Evolutionary conservation across 2,329 filamentous ascomycete species (phyloP).

Genomic region (Aspergillus proliferans): DNA sequence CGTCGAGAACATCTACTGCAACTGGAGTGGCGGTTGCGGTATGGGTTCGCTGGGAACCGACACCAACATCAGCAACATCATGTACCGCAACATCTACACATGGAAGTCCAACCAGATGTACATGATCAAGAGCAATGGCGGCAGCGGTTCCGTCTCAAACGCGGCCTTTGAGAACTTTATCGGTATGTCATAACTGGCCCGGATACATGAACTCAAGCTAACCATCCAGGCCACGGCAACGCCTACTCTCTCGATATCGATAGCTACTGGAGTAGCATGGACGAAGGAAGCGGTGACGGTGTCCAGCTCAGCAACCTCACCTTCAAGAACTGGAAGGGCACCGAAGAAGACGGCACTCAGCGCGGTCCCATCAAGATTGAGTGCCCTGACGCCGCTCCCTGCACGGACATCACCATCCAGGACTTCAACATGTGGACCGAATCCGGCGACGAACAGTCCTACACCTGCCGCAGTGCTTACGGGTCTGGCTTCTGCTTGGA

Average conservation of each 20-base stretch:
- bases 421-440: conserved; percentile 47
- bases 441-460: conserved; percentile 20
- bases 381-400: conserved; percentile 48
- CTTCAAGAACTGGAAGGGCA: conserved; percentile 53
- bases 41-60: conserved; percentile 51
- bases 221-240: conserved; percentile 47
- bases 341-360: conserved; percentile 40
- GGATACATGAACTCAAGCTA: not conserved
- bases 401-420: conserved; percentile 46
- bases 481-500: conserved; percentile 45
- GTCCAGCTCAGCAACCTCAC: conserved; percentile 50
- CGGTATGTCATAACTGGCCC: conserved; percentile 9
- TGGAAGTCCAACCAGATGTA: conserved; percentile 57
- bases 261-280: conserved; percentile 47
- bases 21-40: conserved; percentile 55
- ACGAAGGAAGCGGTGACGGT: conserved; percentile 41
- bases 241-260: conserved; percentile 54
- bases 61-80: conserved; percentile 47
- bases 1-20: conserved; percentile 57
- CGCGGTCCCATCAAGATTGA: conserved; percentile 50
- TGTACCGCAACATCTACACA: conserved; percentile 55
- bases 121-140: conserved; percentile 58
- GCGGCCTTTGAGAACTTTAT: conserved; percentile 53
- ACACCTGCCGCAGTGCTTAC: conserved; percentile 47
- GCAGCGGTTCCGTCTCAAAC: conserved; percentile 48